Conservation (phyloP, 2,329 filamentous ascomycete species). For the Fusarium verrucosum region DNA sequence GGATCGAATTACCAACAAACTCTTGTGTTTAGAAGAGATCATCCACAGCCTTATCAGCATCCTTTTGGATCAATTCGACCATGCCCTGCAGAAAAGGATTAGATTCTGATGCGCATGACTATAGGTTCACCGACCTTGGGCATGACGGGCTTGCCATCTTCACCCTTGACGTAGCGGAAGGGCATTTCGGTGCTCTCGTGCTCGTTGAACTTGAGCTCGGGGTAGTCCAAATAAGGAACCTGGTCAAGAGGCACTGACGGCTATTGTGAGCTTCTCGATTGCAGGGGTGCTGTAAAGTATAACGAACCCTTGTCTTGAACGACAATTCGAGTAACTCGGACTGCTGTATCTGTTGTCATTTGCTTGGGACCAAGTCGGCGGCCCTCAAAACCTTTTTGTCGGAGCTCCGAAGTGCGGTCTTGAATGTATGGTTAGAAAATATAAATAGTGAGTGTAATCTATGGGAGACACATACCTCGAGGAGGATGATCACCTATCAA, state of each 20-base stretch:
- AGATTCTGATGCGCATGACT: constrained; percentile 23
- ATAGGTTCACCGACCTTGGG: constrained; percentile 69
- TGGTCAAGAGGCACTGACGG: constrained; percentile 75
- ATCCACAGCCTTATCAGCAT: constrained; percentile 90
- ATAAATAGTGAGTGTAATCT: background rate
- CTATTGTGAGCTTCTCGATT: constrained; percentile 17
- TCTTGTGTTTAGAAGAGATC: constrained; percentile 72
- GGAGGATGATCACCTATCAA: constrained; percentile 87
- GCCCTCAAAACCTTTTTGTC: constrained; percentile 91
- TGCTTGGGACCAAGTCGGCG: constrained; percentile 89
- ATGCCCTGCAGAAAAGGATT: constrained; percentile 73
- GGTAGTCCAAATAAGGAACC: constrained; percentile 85
- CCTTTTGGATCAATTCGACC: constrained; percentile 90
- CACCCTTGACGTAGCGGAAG: constrained; percentile 88
- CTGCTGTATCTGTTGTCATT: constrained; percentile 98
- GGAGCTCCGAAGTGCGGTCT: constrained; percentile 96
- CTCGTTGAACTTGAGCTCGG: constrained; percentile 88
- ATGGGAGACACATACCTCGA: constrained; percentile 68
- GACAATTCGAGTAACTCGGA: constrained; percentile 89
- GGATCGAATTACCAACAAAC: background rate
- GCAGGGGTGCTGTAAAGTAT: background rate
- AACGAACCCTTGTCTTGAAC: constrained; percentile 80
- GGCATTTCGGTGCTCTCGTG: constrained; percentile 98
- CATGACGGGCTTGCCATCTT: constrained; percentile 85
- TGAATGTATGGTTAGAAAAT: constrained; percentile 19